Conservation (phyloP, 169 alveolate species). For the Eimeria acervulina region DNA sequence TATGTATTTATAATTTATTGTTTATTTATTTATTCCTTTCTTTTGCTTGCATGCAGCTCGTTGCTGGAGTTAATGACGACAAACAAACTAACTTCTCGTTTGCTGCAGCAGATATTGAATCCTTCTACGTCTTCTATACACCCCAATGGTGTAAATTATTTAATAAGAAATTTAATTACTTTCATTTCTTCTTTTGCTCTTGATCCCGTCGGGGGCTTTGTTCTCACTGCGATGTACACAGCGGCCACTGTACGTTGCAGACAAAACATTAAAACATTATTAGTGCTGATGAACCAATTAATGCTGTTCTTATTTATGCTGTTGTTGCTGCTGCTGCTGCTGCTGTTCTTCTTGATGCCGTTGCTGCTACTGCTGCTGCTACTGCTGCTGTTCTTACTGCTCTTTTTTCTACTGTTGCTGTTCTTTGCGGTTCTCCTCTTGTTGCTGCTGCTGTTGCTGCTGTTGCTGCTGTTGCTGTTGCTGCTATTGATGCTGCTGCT, state of each 20-base stretch:
- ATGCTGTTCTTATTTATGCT: no score
- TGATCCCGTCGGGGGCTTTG: conserved; percentile 63
- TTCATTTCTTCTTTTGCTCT: background rate
- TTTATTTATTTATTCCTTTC: no score
- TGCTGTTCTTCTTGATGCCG: no score
- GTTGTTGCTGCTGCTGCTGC: no score
- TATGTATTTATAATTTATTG: background rate
- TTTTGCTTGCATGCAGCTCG: conserved; percentile 20
- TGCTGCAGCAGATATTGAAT: background rate
- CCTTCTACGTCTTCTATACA: background rate
- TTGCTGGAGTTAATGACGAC: conserved; percentile 44
- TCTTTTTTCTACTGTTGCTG: background rate
- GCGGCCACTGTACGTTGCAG: background rate
- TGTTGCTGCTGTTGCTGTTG: background rate
- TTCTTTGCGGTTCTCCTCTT: background rate
- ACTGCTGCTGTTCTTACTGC: no score
- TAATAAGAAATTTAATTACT: background rate
- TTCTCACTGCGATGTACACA: no score
- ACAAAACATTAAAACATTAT: no score
- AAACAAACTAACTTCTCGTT: conserved; percentile 50
- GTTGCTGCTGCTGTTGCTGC: no score
- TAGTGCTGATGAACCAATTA: no score
- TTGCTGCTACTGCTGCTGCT: no score
- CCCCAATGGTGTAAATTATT: background rate
- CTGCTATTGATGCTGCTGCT: conserved; percentile 16